Evolutionary conservation across 805 yeast genomes (phyloP).

Genomic region (Nakazawaea ishiwadae): DNA sequence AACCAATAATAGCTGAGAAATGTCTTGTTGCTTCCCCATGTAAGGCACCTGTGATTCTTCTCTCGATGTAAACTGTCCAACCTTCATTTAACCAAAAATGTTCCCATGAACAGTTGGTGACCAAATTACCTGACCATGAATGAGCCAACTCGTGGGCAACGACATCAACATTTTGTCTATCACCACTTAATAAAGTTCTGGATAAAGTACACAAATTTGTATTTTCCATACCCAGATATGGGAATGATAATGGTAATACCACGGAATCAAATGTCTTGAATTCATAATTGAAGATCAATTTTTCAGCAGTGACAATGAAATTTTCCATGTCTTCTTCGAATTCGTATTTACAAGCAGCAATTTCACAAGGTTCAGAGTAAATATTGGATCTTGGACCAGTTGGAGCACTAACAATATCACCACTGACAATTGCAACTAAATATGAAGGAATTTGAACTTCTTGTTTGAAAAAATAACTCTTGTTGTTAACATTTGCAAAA

Average conservation of each 20-base stretch:
- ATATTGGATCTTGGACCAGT: slow-evolving; percentile 88
- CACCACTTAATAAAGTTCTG: slow-evolving; percentile 82
- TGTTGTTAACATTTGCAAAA: slow-evolving; percentile 3
- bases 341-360: slow-evolving; percentile 70
- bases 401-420: slow-evolving; percentile 59
- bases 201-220: slow-evolving; percentile 90
- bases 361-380: slow-evolving; percentile 68
- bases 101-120: slow-evolving; percentile 88
- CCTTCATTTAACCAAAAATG: slow-evolving; percentile 96
- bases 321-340: slow-evolving; percentile 77
- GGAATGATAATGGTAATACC: slow-evolving; percentile 71
- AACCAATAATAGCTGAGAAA: slow-evolving; percentile 81
- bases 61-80: slow-evolving; percentile 90
- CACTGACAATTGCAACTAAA: slow-evolving; percentile 79
- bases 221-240: slow-evolving; percentile 95
- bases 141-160: slow-evolving; percentile 93
- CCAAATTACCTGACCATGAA: slow-evolving; percentile 89
- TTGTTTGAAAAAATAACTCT: slow-evolving; percentile 54
- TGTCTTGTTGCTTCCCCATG: slow-evolving; percentile 79
- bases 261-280: slow-evolving; percentile 82
- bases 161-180: slow-evolving; percentile 81
- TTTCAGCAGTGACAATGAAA: slow-evolving; percentile 75
- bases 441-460: slow-evolving; percentile 84
- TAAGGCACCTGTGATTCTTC: slow-evolving; percentile 73
- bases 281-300: slow-evolving; percentile 70